Evolutionary conservation across 257 asterid species (phyloP), one percentile per base, ranked within the genome.

Genomic region (Solanum peruvianum): DNA sequence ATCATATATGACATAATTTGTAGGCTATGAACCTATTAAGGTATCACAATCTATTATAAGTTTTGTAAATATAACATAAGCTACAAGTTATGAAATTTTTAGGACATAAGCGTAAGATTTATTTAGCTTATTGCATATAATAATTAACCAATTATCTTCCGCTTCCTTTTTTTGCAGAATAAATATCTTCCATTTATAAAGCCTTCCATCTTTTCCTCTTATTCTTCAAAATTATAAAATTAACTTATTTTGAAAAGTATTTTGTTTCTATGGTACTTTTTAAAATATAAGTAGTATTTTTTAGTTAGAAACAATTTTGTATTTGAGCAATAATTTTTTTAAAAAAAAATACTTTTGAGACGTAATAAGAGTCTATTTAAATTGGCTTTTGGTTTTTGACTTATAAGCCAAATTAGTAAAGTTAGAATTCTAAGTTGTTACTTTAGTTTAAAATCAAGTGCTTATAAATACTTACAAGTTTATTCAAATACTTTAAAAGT

Each of bases 231-330:
- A 3, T 20, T 56, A 3, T 20, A 58, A 58, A 58, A 58, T 58
- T 2, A 20, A 2, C 25, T 58, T 20, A 58, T 58, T 58, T 58
- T 58, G 5, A 58, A 20, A 58, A 21, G 4, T 20, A 20, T 58
- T 9, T 7, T 20, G 0, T 58, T 58, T 8, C 56, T 18, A 58
- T 58, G 25, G 25, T 56, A 56, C 11, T 58, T 58, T 3, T 18
- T 2, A 7, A 4, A 12, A 45, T 12, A 45, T 0, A 11, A 1
- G 1, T 3, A 45, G 2, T 11, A 11, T 12, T 4, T 13, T 12
- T 45, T 45, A 11, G 44, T 41, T 45, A 45, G 52, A 47, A 58
- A 11, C 11, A 20, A 11, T 58, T 58, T 58, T 58, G 66, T 58
- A 58, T 58, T 58, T 56, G 64, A 56, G 0, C 2, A 56, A 56